Base-by-base conservation (phyloP, 208 protist species). In the Wallacemonas sp. region DNA sequence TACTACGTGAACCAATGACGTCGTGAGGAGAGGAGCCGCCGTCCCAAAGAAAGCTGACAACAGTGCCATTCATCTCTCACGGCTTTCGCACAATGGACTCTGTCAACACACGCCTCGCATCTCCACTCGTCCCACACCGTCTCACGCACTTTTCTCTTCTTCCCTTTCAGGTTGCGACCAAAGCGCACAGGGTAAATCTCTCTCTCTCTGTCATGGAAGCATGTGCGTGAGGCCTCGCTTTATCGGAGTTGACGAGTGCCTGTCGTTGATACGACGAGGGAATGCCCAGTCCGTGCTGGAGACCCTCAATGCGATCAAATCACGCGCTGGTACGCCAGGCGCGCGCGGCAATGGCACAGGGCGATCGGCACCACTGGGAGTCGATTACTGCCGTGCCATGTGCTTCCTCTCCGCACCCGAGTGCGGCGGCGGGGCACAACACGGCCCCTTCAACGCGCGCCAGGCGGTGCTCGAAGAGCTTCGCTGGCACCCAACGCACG, bases 391-490 rank as follows among this genome's bases (percentile, higher is more conserved):
- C 55, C 79, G 86, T 38, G 89, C 83, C 3, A 63, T 92, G 50
- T 89, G 81, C 57, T 89, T 94, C 52, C 65, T 94, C 22, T 36
- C 62, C 10, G 52, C 26, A 8, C 0, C 16, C 52, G 7, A 14
- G 31, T 1, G 32, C 3, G 52, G 62, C 31, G 18, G 29, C 59
- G n/a, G 62, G 36, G 67, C 22, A 1, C 39, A 18, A 2, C 57
- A 65, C 16, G 31, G 77, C 70, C n/a, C 55, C 0, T 63, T 94
- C 10, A 54, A 87, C 36, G 85, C 83, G 11, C 76, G 85, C 14
- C 89, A 94, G 38, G 77, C 83, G 38, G 66, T 91, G 20, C 62
- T 94, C 61, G 85, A 91, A 64, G 86, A 94, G 54, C 73, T 92
- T 31, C 84, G 86, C 1, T 65, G 81, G 10, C 79, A 82, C 65